A percentile compares a stretch with the other conserved stretches of the same genome.
phyloP scores from a whole-genome alignment of 106 monocot species.

The Dactylorhiza incarnata region DNA sequence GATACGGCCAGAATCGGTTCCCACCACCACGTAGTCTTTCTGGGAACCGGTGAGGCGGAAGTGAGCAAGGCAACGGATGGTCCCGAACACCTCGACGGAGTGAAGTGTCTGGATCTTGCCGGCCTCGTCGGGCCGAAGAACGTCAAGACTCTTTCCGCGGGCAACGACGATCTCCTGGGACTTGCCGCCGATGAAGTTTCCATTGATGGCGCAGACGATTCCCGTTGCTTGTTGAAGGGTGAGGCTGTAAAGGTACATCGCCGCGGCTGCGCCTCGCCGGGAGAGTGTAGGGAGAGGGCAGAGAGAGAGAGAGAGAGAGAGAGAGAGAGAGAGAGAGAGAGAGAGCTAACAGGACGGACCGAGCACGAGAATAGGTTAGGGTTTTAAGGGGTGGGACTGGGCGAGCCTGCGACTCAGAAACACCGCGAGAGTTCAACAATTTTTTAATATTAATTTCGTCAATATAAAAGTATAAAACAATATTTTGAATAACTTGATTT shows the following conservation, averaged over 20 bases:
- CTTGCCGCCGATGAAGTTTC: conserved; percentile 85
- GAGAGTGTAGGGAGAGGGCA: not conserved
- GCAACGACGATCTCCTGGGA: conserved; percentile 93
- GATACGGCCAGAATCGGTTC: conserved; percentile 93
- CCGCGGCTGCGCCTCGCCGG: not conserved
- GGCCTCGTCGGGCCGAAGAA: conserved; percentile 90
- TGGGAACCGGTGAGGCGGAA: conserved; percentile 97
- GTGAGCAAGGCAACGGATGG: conserved; percentile 78
- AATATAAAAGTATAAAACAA: too few species aligned
- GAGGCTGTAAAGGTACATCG: conserved; percentile 92
- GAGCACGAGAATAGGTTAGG: not conserved
- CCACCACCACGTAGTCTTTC: conserved; percentile 89
- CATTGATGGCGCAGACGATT: conserved; percentile 79
- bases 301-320: too few species aligned
- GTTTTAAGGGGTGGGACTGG: not conserved
- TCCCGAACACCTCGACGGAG: conserved; percentile 92
- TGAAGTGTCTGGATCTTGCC: conserved; percentile 86
- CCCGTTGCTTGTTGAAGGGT: conserved; percentile 92
- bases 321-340: too few species aligned
- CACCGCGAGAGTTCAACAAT: too few species aligned
- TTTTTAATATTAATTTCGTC: too few species aligned
- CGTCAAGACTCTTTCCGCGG: conserved; percentile 69
- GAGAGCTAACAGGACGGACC: not conserved
- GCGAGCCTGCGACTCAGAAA: not conserved
- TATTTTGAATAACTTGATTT: too few species aligned